Evolutionary conservation across 345 rosid genomes (phyloP).

Genomic region (Nasturtium officinale): DNA sequence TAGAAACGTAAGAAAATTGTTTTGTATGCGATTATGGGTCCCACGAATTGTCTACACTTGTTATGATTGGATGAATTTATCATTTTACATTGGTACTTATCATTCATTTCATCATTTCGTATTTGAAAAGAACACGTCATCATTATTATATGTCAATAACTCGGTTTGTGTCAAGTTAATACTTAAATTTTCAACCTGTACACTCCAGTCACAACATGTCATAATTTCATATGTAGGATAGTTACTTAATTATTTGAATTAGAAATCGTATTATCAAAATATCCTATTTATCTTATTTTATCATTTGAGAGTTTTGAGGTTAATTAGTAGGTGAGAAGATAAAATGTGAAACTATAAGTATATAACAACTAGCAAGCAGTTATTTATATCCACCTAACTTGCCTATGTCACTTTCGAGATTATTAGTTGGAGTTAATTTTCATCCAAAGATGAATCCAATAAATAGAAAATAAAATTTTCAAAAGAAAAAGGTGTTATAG

Average conservation of each 20-base stretch:
- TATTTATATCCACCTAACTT: conserved; percentile 30
- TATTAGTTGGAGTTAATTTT: conserved; percentile 24
- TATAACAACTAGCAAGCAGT: conserved; percentile 26
- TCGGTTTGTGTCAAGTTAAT: not conserved
- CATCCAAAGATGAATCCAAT: conserved; percentile 1
- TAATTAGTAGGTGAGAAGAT: conserved; percentile 30
- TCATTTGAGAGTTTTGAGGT: conserved; percentile 2
- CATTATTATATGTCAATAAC: not conserved
- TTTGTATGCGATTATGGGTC: conserved; percentile 26
- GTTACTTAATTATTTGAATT: too few relatives aligned
- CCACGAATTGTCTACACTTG: not conserved
- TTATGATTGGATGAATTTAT: conserved; percentile 22
- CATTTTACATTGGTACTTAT: not conserved
- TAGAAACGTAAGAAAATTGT: conserved; percentile 12
- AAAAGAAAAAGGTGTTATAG: not conserved
- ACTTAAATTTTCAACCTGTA: not conserved
- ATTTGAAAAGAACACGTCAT: too few relatives aligned
- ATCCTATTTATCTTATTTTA: not conserved
- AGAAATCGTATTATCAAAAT: not conserved
- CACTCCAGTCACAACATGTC: not conserved
- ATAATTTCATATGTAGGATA: not conserved
- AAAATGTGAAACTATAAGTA: conserved; percentile 19
- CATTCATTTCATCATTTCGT: not conserved
- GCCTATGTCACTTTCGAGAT: conserved; percentile 24
- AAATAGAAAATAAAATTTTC: not conserved